These are phyloP conservation scores for Epichloe brachyelytri DNA, from an alignment of 2,329 filamentous ascomycete species.

Conservation along the genomic window DNA sequence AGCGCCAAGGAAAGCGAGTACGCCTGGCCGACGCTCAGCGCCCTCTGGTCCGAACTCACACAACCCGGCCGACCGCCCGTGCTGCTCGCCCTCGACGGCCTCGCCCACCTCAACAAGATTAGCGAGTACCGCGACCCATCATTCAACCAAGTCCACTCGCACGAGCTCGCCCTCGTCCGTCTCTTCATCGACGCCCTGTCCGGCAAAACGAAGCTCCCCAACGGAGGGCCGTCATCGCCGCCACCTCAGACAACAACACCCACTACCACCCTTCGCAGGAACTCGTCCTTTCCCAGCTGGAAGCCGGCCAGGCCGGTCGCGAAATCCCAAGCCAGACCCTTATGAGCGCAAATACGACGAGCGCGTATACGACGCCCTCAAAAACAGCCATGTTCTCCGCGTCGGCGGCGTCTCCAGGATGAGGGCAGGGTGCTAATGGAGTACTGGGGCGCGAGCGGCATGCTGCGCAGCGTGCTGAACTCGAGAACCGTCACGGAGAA, in stretches of 20 bases:
- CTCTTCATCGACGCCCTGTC: conserved; percentile 63
- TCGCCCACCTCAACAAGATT: conserved; percentile 68
- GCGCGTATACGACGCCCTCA: conserved; percentile 39
- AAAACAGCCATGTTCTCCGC: conserved; percentile 37
- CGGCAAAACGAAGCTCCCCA: conserved; percentile 42
- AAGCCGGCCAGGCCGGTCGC: conserved; percentile 27
- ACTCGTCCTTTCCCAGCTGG: conserved; percentile 48
- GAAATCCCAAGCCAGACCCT: conserved; percentile 32
- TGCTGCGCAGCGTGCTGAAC: conserved; percentile 58
- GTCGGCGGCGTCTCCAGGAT: conserved; percentile 54
- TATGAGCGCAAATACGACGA: conserved; percentile 45
- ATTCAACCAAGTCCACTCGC: conserved; percentile 67
- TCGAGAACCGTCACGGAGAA: conserved; percentile 63
- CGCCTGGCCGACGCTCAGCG: conserved; percentile 69
- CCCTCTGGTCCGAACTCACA: conserved; percentile 67
- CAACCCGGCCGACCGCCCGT: conserved; percentile 42
- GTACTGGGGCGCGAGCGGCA: conserved; percentile 81
- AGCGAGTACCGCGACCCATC: conserved; percentile 63
- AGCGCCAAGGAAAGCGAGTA: conserved; percentile 63
- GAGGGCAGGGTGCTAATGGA: conserved; percentile 77
- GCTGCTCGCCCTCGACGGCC: conserved; percentile 64
- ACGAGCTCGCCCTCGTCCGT: conserved; percentile 65
- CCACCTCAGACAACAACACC: conserved; percentile 60
- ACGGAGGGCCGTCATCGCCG: conserved; percentile 67
- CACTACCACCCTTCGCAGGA: conserved; percentile 54